Conservation (phyloP, 331 rosid genomes). For the Cydonia oblonga region DNA sequence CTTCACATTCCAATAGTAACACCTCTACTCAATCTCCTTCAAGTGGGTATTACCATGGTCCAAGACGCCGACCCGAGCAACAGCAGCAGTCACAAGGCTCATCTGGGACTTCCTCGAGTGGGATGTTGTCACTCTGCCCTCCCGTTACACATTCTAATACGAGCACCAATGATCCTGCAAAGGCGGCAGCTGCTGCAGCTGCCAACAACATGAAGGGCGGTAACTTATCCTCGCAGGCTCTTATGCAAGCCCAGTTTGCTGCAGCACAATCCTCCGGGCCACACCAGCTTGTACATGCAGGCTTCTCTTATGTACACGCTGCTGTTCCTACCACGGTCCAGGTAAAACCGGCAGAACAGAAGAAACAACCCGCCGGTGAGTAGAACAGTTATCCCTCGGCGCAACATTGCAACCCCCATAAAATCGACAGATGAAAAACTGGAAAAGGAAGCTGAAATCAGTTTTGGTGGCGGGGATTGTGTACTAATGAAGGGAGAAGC, state of each 20-base stretch:
- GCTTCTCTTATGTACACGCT: constrained; percentile 54
- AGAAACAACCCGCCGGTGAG: constrained; percentile 98
- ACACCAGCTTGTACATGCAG: constrained; percentile 45
- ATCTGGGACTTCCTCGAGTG: constrained; percentile 49
- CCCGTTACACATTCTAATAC: constrained; percentile 23
- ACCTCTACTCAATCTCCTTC: constrained; percentile 29
- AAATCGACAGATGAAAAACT: background rate
- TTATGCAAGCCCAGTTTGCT: constrained; percentile 50
- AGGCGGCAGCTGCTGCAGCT: constrained; percentile 33
- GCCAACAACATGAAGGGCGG: constrained; percentile 43
- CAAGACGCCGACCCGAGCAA: constrained; percentile 60
- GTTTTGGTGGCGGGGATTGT: constrained; percentile 12
- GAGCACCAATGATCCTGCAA: constrained; percentile 41
- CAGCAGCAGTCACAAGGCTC: constrained; percentile 49
- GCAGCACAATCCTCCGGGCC: constrained; percentile 53
- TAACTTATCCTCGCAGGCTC: constrained; percentile 41
- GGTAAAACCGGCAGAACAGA: constrained; percentile 85
- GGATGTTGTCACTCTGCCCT: constrained; percentile 45
- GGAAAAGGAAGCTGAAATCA: background rate
- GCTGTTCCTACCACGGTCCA: constrained; percentile 51
- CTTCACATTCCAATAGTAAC: constrained; percentile 41
- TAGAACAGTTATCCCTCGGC: constrained; percentile 30
- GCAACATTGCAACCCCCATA: constrained; percentile 17
- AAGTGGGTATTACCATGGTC: constrained; percentile 31
- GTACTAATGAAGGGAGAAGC: background rate